Conservation (phyloP, 495 filamentous ascomycete genomes). For the Copromyces sp. region DNA sequence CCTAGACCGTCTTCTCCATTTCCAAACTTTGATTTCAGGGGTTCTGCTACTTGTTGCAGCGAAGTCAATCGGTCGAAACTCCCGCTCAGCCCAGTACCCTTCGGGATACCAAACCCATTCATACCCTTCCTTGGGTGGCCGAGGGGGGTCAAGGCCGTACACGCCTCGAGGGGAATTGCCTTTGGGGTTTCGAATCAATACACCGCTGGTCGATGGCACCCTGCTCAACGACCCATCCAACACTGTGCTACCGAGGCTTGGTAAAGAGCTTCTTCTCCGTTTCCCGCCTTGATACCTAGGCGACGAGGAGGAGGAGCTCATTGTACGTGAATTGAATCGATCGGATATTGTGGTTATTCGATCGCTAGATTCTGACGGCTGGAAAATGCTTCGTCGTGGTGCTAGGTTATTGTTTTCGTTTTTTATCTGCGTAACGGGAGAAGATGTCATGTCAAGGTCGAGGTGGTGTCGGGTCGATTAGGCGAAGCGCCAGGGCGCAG, state of each 20-base stretch:
- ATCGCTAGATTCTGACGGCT: not conserved
- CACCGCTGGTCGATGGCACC: not conserved
- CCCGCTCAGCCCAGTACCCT: conserved; percentile 45
- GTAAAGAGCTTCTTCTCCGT: not conserved
- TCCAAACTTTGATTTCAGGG: conserved; percentile 21
- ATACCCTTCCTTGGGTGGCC: conserved; percentile 35
- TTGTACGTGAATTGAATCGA: not conserved
- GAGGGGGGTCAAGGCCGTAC: conserved; percentile 33
- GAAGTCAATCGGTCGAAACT: conserved; percentile 14
- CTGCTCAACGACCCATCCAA: conserved; percentile 7
- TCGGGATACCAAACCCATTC: conserved; percentile 50
- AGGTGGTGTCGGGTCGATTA: not conserved
- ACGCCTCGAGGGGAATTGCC: not conserved
- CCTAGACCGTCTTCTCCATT: conserved; percentile 26
- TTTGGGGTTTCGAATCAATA: not conserved
- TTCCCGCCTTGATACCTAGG: not conserved
- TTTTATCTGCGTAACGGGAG: not conserved
- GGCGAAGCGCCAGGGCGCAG: not conserved
- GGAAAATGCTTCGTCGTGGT: not conserved
- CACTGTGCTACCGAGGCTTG: not conserved
- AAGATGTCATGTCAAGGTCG: not conserved
- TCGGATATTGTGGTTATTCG: not conserved
- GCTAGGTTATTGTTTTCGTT: not conserved
- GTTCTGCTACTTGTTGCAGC: conserved; percentile 1
- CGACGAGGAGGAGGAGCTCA: not conserved